A percentile compares a stretch with the other conserved stretches of the same genome.
Conservation (phyloP, 768 basidiomycete genomes). For the Lenzites betulinus region DNA sequence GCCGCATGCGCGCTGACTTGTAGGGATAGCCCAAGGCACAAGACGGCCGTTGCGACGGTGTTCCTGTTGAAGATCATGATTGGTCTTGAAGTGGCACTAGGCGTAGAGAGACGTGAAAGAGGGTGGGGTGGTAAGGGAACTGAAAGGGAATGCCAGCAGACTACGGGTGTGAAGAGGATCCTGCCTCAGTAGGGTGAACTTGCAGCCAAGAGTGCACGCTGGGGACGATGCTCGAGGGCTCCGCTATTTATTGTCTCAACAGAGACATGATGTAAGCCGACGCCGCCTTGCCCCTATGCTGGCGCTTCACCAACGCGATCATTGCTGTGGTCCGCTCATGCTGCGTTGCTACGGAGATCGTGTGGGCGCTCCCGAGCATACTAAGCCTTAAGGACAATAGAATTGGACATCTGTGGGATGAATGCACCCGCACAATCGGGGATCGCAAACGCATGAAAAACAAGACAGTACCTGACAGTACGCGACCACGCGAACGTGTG, state of each 20-base stretch:
- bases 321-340: neutral
- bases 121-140: neutral
- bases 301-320: neutral
- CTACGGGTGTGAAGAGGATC: slow-evolving; percentile 23
- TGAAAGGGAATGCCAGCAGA: slow-evolving; percentile 9
- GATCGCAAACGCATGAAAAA: neutral
- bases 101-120: neutral
- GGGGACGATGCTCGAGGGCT: neutral
- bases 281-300: neutral
- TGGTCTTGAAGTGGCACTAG: neutral
- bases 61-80: slow-evolving; percentile 30
- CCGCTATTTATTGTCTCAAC: neutral
- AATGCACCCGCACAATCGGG: neutral
- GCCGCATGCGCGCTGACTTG: slow-evolving; percentile 45
- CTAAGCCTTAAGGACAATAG: neutral
- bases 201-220: slow-evolving; percentile 10
- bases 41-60: slow-evolving; percentile 29
- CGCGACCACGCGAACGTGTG: too few species aligned
- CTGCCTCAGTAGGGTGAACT: slow-evolving; percentile 22
- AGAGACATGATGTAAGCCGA: neutral
- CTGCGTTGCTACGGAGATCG: neutral
- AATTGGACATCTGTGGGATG: too few species aligned
- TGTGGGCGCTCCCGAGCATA: neutral
- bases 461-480: too few species aligned
- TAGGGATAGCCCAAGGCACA: slow-evolving; percentile 38